These are phyloP conservation scores for Plantago major DNA, from an alignment of 257 asterid species.

Conservation along the genomic window DNA sequence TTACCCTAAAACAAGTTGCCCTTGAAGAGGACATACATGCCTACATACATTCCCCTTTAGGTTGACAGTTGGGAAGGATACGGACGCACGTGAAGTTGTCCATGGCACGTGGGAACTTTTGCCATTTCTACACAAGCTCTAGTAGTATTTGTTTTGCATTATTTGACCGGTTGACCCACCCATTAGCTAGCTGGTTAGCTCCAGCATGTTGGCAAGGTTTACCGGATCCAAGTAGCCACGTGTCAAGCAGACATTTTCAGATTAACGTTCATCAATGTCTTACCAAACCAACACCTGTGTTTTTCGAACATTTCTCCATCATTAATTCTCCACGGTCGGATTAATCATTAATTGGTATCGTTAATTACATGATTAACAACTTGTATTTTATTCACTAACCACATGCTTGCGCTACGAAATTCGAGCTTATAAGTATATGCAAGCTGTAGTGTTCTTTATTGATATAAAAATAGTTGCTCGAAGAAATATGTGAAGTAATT, in stretches of 20 bases:
- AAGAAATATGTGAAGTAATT: background rate
- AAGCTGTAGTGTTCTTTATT: background rate
- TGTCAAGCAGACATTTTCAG: slow-evolving; percentile 31
- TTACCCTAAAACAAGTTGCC: background rate
- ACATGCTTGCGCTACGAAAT: background rate
- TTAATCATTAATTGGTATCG: slow-evolving; percentile 1
- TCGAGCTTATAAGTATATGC: background rate
- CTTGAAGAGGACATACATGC: background rate
- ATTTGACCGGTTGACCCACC: background rate
- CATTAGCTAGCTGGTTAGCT: background rate
- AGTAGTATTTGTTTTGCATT: background rate
- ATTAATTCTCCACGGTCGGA: slow-evolving; percentile 22
- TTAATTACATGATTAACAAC: background rate
- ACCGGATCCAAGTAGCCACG: slow-evolving; percentile 29
- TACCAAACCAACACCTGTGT: slow-evolving; percentile 48
- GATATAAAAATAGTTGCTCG: background rate
- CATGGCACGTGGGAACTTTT: slow-evolving; percentile 33
- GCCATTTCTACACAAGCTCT: slow-evolving; percentile 10
- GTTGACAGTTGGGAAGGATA: background rate
- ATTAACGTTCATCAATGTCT: slow-evolving; percentile 34
- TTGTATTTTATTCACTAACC: too few species aligned
- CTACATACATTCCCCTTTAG: background rate
- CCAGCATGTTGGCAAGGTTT: slow-evolving; percentile 15
- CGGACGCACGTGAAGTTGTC: slow-evolving; percentile 68
- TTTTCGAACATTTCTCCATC: slow-evolving; percentile 18